Conservation (phyloP, 306 rosid genomes). For the Dicorynia guianensis region DNA sequence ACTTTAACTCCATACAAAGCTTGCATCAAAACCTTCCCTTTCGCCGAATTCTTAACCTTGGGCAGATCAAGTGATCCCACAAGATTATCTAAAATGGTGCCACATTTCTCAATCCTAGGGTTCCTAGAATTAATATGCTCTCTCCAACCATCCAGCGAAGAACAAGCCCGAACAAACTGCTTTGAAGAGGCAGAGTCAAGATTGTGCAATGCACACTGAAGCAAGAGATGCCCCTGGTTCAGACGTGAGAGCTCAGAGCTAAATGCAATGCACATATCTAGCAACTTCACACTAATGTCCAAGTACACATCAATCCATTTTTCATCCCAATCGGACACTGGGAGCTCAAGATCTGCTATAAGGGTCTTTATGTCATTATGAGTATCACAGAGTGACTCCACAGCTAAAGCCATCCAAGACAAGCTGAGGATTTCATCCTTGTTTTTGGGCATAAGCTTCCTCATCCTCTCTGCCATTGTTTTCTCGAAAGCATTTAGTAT, state of each 20-base stretch:
- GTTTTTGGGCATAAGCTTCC: constrained; percentile 62
- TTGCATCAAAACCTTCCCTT: constrained; percentile 83
- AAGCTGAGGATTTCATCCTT: constrained; percentile 73
- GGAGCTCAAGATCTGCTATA: constrained; percentile 68
- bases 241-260: constrained; percentile 83
- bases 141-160: constrained; percentile 77
- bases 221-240: constrained; percentile 69
- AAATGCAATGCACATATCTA: constrained; percentile 78
- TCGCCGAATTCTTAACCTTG: constrained; percentile 81
- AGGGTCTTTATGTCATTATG: constrained; percentile 64
- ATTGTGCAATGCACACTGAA: constrained; percentile 67
- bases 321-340: constrained; percentile 80
- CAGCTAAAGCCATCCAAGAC: constrained; percentile 82
- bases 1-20: constrained; percentile 88
- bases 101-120: constrained; percentile 62
- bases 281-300: constrained; percentile 77
- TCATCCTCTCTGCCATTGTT: constrained; percentile 69
- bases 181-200: constrained; percentile 60
- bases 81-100: constrained; percentile 63
- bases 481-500: constrained; percentile 67
- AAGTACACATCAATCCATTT: constrained; percentile 87
- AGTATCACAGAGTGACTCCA: constrained; percentile 67
- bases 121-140: constrained; percentile 54
- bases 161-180: constrained; percentile 54
- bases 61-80: constrained; percentile 73